phyloP scores from a whole-genome alignment of 306 rosid species.

The Prunus campanulata region DNA sequence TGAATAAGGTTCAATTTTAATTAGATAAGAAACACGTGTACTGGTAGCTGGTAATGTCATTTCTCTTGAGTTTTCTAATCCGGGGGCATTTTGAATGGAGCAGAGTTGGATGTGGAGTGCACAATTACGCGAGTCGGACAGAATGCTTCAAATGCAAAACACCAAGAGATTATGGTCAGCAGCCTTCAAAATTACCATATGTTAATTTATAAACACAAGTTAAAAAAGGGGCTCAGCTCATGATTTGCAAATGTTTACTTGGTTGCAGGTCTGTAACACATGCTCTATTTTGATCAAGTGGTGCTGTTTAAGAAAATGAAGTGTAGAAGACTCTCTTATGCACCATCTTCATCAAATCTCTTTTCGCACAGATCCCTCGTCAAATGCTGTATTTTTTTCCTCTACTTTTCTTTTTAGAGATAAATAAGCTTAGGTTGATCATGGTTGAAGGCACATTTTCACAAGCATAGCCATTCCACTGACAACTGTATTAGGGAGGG shows the following conservation, averaged over 20 bases:
- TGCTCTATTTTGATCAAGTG: slow-evolving; percentile 38
- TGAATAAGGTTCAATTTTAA: no score
- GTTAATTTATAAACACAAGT: not conserved
- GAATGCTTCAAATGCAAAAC: slow-evolving; percentile 85
- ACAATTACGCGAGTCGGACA: slow-evolving; percentile 85
- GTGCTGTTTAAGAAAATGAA: slow-evolving; percentile 40
- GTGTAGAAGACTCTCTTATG: slow-evolving; percentile 8
- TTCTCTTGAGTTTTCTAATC: slow-evolving; percentile 7
- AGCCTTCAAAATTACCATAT: not conserved
- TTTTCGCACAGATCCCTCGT: slow-evolving; percentile 25
- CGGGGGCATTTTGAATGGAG: slow-evolving; percentile 10
- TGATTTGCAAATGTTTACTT: slow-evolving; percentile 19
- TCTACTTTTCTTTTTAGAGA: slow-evolving; percentile 18
- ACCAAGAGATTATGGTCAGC: slow-evolving; percentile 62
- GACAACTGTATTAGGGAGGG: slow-evolving; percentile 24
- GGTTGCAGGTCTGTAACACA: slow-evolving; percentile 33
- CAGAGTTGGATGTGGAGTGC: slow-evolving; percentile 86
- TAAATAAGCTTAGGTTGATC: slow-evolving; percentile 32
- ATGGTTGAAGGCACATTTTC: slow-evolving; percentile 36
- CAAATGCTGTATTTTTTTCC: slow-evolving; percentile 9
- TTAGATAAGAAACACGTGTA: no score
- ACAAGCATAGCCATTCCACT: slow-evolving; percentile 29
- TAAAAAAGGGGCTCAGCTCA: not conserved
- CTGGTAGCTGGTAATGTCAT: not conserved
- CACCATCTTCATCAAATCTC: not conserved